Base-by-base conservation (phyloP, 2,329 filamentous ascomycete genomes). In the Fusarium marasasianum region DNA sequence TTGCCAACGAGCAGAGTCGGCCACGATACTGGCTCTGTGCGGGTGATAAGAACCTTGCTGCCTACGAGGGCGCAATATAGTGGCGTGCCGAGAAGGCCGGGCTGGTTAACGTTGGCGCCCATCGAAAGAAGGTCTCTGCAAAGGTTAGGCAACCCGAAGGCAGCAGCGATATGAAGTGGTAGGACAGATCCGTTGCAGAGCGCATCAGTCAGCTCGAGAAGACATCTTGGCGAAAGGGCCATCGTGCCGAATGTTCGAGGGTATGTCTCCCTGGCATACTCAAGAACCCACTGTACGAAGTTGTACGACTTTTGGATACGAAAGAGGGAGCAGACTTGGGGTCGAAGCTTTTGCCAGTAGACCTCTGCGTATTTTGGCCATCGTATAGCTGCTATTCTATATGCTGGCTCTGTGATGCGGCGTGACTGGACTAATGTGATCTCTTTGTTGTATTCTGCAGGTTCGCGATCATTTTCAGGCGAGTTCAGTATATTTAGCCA, bases 211-310 rank as follows among this genome's bases (percentile, higher is more conserved):
- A 84, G 75, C 26, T 78, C 76, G 14, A 80, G 48, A 8, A 80
- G 66, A 15, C 68, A 67, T n/a, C 72, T 72, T 29, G 74, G 66
- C 1, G 77, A 76, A 1, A 78, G 43, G 6, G 78, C 76, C 15
- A 75, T 37, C 11, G 59, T 31, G 15, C 80, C 76, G 10, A 78
- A 75, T 1, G 64, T 67, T 3, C 72, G 67, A 3, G 82, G 81
- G 58, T 76, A 82, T 6, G 68, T 78, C 26, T 78, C 72, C 26
- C 79, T 74, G 3, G 78, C 79, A 64, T 81, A 83, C 50, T 83
- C 81, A 26, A 84, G 64, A 7, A 76, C 74, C 82, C 83, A 84
- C 26, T 83, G 82, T 15, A 80, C 77, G 38, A 83, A 82, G 65
- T 79, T 81, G 53, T 75, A 79, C 2, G 77, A 72, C 29, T 69